A percentile compares a stretch with the other conserved stretches of the same genome.
Evolutionary conservation across 1,139 yeast genomes (phyloP).

Genomic region (Debaryomycetaceae sp.): DNA sequence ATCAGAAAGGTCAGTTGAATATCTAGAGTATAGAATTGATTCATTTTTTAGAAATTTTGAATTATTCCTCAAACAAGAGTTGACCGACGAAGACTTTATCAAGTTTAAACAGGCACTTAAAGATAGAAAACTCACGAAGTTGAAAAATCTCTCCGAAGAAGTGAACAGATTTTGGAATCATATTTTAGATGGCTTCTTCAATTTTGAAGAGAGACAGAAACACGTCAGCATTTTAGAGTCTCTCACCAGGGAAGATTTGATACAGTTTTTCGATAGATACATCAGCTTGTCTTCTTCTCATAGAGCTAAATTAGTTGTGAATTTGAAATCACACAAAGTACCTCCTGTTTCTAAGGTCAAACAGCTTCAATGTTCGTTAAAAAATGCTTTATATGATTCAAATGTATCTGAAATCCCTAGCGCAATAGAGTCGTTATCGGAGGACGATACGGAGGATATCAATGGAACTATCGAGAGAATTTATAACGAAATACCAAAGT

Average conservation of each 20-base stretch:
- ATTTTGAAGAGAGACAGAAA: conserved; percentile 56
- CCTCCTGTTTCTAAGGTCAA: conserved; percentile 23
- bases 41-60: conserved; percentile 51
- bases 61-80: conserved; percentile 26
- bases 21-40: conserved; percentile 74
- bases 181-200: conserved; percentile 73
- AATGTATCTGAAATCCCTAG: conserved; percentile 25
- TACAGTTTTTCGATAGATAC: conserved; percentile 48
- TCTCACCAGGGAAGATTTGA: conserved; percentile 56
- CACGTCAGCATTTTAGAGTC: conserved; percentile 55
- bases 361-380: conserved; percentile 23
- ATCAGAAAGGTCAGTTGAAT: conserved; percentile 74
- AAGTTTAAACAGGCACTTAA: conserved; percentile 69
- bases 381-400: conserved; percentile 23
- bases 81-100: conserved; percentile 61
- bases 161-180: conserved; percentile 60
- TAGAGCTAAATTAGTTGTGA: conserved; percentile 56
- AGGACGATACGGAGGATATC: conserved; percentile 14
- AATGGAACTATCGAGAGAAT: conserved; percentile 1
- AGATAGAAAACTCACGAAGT: conserved; percentile 62
- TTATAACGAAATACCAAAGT: neutral
- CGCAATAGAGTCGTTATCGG: conserved; percentile 22
- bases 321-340: conserved; percentile 59
- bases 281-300: conserved; percentile 35
- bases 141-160: conserved; percentile 79